A percentile compares a stretch with the other conserved stretches of the same genome.
These are phyloP conservation scores for Sugiyamaella chiloensis DNA, from an alignment of 805 yeast genomes.

Conservation along the genomic window DNA sequence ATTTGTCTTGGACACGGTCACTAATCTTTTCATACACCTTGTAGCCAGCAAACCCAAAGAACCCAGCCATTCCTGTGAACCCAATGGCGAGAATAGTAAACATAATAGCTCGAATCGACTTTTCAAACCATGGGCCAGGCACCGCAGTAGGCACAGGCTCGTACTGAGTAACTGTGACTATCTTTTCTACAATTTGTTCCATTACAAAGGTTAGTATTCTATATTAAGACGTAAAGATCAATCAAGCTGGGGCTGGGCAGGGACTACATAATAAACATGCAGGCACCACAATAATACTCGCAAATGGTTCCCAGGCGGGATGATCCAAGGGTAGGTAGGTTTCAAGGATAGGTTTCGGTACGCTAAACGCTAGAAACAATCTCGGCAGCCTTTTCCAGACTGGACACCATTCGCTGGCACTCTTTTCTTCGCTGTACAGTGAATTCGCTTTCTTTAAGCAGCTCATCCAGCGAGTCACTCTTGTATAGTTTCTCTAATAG, in stretches of 20 bases:
- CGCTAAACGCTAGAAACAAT: slow-evolving; percentile 78
- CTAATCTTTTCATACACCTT: slow-evolving; percentile 11
- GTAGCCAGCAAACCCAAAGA: slow-evolving; percentile 21
- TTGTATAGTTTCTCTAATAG: slow-evolving; percentile 83
- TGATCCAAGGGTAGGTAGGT: too few relatives aligned
- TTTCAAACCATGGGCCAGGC: background rate
- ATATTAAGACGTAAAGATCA: too few relatives aligned
- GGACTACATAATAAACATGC: background rate
- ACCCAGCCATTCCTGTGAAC: slow-evolving; percentile 10
- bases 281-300: background rate
- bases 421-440: slow-evolving; percentile 94
- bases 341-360: too few relatives aligned
- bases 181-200: slow-evolving; percentile 5
- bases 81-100: slow-evolving; percentile 11
- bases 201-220: background rate
- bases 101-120: background rate
- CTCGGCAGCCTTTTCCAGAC: slow-evolving; percentile 82
- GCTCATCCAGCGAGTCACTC: slow-evolving; percentile 59
- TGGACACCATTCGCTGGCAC: slow-evolving; percentile 92
- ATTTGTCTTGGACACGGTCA: slow-evolving; percentile 16
- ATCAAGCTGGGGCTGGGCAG: too few relatives aligned
- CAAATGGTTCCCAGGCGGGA: too few relatives aligned
- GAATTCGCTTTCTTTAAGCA: slow-evolving; percentile 86
- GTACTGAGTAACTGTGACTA: slow-evolving; percentile 6
- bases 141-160: background rate